phyloP scores from a whole-genome alignment of 768 basidiomycete species.

The Leccinum aurantiacum region DNA sequence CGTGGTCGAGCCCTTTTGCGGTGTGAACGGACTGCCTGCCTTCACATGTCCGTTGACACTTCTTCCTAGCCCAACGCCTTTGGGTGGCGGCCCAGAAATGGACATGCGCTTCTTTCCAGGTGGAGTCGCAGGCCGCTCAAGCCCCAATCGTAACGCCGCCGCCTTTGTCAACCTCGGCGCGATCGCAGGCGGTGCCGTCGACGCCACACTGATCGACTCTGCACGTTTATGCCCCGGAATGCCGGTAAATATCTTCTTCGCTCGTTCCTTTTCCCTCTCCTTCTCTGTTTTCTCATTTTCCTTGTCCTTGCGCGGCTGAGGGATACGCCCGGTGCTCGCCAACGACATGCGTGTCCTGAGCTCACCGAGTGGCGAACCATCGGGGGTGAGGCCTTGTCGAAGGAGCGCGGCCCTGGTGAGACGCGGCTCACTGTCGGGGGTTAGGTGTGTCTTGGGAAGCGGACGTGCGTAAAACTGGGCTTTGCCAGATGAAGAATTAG shows the following conservation, averaged over 20 bases:
- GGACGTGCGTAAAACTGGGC: conserved; percentile 63
- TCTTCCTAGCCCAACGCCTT: conserved; percentile 3
- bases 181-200: conserved; percentile 68
- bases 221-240: conserved; percentile 82
- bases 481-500: conserved; percentile 43
- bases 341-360: conserved; percentile 31
- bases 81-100: conserved; percentile 21
- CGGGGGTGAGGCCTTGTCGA: conserved; percentile 57
- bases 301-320: conserved; percentile 29
- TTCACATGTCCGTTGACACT: conserved; percentile 7
- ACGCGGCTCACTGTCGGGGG: conserved; percentile 75
- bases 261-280: conserved; percentile 60
- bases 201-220: conserved; percentile 67
- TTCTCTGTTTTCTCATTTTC: conserved; percentile 42
- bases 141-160: conserved; percentile 65
- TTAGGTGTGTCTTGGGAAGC: conserved; percentile 57
- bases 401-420: conserved; percentile 73
- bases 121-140: conserved; percentile 39
- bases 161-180: conserved; percentile 77
- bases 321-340: conserved; percentile 35
- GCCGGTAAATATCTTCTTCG: conserved; percentile 65
- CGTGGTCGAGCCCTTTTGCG: conserved; percentile 11
- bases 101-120: conserved; percentile 42
- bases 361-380: conserved; percentile 27
- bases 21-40: conserved; percentile 8